A percentile compares a stretch with the other conserved stretches of the same genome.
Conservation (phyloP, 441 rosid species). For the Adansonia grandidieri region DNA sequence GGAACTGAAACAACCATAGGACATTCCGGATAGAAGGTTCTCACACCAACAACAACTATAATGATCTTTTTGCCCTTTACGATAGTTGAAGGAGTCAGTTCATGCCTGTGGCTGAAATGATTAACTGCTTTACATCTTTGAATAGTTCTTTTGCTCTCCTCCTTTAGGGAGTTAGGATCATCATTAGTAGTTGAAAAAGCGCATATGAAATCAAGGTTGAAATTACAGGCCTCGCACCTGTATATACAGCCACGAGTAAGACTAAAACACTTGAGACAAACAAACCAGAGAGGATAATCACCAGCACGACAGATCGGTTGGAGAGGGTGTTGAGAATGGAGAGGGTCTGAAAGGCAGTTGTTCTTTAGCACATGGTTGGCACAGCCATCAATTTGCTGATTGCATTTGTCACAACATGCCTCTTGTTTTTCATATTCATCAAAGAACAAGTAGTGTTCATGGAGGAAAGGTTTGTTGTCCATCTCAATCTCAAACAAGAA, state of each 20-base stretch:
- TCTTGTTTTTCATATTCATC: not conserved
- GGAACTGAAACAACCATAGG: not conserved
- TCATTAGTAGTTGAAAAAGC: not conserved
- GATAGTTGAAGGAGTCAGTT: not conserved
- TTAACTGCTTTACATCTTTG: not conserved
- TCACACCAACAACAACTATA: not conserved
- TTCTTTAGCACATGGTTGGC: too few relatives aligned
- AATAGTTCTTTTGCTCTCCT: too few relatives aligned
- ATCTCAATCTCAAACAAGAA: not conserved
- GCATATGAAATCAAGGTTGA: not conserved
- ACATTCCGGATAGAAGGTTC: not conserved
- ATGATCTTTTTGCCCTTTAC: not conserved
- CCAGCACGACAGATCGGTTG: too few relatives aligned
- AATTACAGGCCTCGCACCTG: not conserved
- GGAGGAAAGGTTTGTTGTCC: conserved; percentile 9
- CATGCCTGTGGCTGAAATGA: not conserved
- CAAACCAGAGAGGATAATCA: fast-evolving
- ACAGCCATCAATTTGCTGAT: not conserved
- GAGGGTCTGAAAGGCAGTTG: not conserved
- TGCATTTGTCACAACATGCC: not conserved
- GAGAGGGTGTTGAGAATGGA: not conserved
- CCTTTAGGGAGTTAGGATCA: too few relatives aligned
- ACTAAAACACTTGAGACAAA: not conserved
- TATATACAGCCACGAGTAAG: not conserved
- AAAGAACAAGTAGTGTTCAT: not conserved